Evolutionary conservation across 2,329 filamentous ascomycete genomes (phyloP), one percentile per base, ranked within the genome.

Genomic region (Calonectria pteridis): DNA sequence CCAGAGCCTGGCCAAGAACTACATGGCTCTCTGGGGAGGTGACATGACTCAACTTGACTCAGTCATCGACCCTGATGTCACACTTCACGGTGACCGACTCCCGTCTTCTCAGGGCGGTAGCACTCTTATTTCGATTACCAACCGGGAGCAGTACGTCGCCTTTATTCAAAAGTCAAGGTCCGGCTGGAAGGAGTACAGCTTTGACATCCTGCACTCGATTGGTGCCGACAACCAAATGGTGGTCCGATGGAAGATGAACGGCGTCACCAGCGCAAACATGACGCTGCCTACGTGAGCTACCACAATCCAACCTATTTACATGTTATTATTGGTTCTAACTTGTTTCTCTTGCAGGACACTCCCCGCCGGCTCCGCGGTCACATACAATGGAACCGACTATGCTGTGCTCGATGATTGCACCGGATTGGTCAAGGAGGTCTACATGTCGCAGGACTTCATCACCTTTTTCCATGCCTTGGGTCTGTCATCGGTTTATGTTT

Each of bases 391-490:
- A 43, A 70, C 59, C 18, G 68, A 65, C 46, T 40, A 65, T 23
- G 31, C 58, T 28, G 18, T 65, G 6, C 31, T 70, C 6, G 68
- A 70, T n/a, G 68, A 65, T 6, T 70, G 68, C 68, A 70, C 68
- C 16, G 68, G 68, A 10, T n/a, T 64, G 14, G 28, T 70, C 20
- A 70, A 64, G 58, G 68, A 70, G 68, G 58, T 70, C 4, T 28
- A 70, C 16, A 70, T 70, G 68, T 62, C 68, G 13, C 68, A 70
- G 14, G 68, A 70, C 33, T 70, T 70, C 2, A 70, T 70, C 58
- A 49, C 68, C 33, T 70, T 65, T 29, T 70, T 70, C 59, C 55
- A 70, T 26, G 49, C 31, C 20, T 23, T 70, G 68, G 68, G 58
- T 14, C n/a, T 70, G 23, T 14, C 40, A 31, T 23, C 26, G 16